Base-by-base conservation (phyloP, 179 eudicot species). In the Actinidia chinensis region DNA sequence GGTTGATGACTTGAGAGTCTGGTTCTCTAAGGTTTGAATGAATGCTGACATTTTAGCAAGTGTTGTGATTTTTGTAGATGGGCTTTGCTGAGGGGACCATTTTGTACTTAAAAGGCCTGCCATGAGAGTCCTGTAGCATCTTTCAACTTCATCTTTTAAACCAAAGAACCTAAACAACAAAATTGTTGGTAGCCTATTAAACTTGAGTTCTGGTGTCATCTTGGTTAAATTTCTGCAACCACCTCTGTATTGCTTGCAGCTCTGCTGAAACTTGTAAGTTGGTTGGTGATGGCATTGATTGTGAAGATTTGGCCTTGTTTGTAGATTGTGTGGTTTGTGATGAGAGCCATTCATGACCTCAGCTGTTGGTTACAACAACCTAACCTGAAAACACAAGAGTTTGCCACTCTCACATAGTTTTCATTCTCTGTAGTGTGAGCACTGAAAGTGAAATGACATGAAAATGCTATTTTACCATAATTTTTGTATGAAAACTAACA, bases 21-120 rank as follows among this genome's bases (percentile, higher is more conserved):
- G 64, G 22, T n/a, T 56, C 5, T 63, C 68, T 66, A 22, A 28
- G 64, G 65, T 54, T 36, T 77, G 64, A 77, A 66, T 54, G 79
- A 13, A 46, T 52, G 50, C 64, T 52, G 73, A 54, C 14, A 52
- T 22, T 52, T 23, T 52, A 66, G 73, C 0, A 23, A n/a, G 76
- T 11, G 33, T 20, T 5, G 6, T 42, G 40, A 42, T 33, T 56
- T 73, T 60, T 56, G 51, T 42, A 5, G 54, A 12, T 59, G 52
- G 33, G 63, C 42, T 36, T 11, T 67, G 43, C 28, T 12, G 33
- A 48, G 50, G 23, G 78, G 58, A 66, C 74, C 73, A 23, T 20
- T 51, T 36, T 67, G 63, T 7, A 40, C 52, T 76, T 1, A 51
- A 50, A 50, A 36, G 60, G 51, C 51, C 0, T 66, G 64, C 73